These are phyloP conservation scores for Sporisorium sorghi DNA, from an alignment of 1,284 basidiomycete species.

Conservation along the genomic window DNA sequence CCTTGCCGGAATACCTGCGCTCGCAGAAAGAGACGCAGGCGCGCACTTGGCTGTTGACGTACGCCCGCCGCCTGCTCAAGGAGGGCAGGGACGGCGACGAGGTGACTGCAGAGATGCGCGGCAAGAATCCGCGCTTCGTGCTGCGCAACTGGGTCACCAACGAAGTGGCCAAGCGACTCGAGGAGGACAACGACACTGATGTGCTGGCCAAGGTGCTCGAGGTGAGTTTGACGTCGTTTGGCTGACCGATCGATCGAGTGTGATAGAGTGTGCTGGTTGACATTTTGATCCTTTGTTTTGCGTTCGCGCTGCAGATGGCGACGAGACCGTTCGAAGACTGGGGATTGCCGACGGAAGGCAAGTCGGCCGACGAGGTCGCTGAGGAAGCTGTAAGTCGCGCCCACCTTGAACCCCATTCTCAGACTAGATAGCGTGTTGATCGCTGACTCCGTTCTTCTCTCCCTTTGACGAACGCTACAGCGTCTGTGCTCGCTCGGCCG, in stretches of 20 bases:
- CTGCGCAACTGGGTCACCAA: conserved; percentile 67
- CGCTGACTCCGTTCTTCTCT: not conserved
- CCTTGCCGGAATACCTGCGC: conserved; percentile 37
- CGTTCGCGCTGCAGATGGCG: conserved; percentile 42
- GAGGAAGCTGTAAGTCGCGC: conserved; percentile 72
- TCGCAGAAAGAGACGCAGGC: conserved; percentile 42
- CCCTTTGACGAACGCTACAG: not conserved
- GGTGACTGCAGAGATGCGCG: conserved; percentile 41
- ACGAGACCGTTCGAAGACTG: conserved; percentile 58
- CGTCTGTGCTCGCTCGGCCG: conserved; percentile 54
- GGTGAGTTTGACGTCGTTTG: not conserved
- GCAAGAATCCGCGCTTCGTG: conserved; percentile 61
- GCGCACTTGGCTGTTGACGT: conserved; percentile 51
- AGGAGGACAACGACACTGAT: conserved; percentile 59
- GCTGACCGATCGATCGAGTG: no score
- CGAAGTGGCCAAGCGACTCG: conserved; percentile 60
- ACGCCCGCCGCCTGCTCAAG: conserved; percentile 43
- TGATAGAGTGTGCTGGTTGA: not conserved
- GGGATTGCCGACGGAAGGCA: conserved; percentile 41
- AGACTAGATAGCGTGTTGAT: no score
- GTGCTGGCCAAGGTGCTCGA: conserved; percentile 57
- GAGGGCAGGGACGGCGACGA: conserved; percentile 36
- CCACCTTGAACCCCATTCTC: not conserved
- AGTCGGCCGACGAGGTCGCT: conserved; percentile 73
- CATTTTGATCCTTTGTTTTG: not conserved